Percentiles rank a stretch among this genome's conserved stretches.
Evolutionary conservation across 208 protist species (phyloP).

Genomic region (Leishmania mexicana): DNA sequence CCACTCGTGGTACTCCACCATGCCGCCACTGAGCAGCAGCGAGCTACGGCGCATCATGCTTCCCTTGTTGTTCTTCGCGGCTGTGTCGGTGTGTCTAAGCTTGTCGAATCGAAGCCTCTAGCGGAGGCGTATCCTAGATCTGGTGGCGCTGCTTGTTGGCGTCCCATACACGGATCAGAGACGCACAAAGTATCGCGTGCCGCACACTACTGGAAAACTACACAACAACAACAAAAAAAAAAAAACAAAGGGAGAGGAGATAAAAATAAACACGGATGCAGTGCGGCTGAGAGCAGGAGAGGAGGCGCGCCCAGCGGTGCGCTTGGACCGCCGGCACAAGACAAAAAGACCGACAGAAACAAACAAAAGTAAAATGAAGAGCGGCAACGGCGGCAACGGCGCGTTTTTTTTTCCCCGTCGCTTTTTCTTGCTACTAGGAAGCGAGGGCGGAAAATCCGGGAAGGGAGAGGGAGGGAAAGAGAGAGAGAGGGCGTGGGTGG

Average conservation of each 20-base stretch:
- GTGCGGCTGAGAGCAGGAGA: neutral
- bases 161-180: neutral
- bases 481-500: neutral
- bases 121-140: neutral
- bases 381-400: neutral
- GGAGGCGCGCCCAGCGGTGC: neutral
- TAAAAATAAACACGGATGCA: neutral
- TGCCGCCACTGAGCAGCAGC: slow-evolving; percentile 71
- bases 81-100: slow-evolving; percentile 1
- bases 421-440: neutral
- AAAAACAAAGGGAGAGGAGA: neutral
- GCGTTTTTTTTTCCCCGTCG: neutral
- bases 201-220: neutral
- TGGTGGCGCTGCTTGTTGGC: neutral
- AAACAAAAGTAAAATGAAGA: neutral
- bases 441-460: neutral
- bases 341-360: neutral
- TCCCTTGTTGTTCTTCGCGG: neutral
- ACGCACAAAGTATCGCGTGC: neutral
- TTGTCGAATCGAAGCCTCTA: neutral
- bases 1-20: slow-evolving; percentile 93
- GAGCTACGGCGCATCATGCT: slow-evolving; percentile 83
- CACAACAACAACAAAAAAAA: neutral
- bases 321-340: neutral
- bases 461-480: neutral